Conservation (phyloP, 2,329 filamentous ascomycete genomes). For the Phoma herbarum region DNA sequence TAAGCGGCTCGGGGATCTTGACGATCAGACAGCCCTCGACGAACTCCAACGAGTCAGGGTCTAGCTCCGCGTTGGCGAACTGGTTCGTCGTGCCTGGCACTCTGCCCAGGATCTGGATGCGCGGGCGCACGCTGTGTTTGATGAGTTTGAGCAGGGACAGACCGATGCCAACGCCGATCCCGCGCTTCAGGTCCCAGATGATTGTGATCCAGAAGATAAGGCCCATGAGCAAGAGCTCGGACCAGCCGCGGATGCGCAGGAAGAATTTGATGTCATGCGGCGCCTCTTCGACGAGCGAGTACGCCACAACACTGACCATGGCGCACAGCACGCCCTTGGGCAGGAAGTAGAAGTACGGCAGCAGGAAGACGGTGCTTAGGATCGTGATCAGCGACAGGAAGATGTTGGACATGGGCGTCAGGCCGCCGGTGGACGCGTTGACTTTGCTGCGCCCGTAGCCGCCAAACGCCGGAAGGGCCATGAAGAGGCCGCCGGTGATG, state of each 20-base stretch:
- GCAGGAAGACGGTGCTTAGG: slow-evolving; percentile 78
- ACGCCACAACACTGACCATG: slow-evolving; percentile 95
- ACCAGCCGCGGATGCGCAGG: slow-evolving; percentile 82
- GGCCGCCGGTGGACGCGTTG: slow-evolving; percentile 89
- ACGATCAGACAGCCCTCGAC: slow-evolving; percentile 93
- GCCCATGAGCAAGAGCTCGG: slow-evolving; percentile 84
- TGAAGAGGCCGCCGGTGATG: slow-evolving; percentile 88
- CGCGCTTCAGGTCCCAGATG: slow-evolving; percentile 91
- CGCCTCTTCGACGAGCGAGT: slow-evolving; percentile 92
- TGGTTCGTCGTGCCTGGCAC: slow-evolving; percentile 78
- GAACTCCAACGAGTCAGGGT: slow-evolving; percentile 80
- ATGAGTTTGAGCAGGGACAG: slow-evolving; percentile 90
- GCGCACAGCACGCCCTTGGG: slow-evolving; percentile 95
- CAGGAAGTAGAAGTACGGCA: slow-evolving; percentile 94
- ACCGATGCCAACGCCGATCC: slow-evolving; percentile 92
- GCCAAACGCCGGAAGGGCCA: slow-evolving; percentile 91
- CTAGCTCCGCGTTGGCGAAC: slow-evolving; percentile 84
- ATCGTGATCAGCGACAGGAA: slow-evolving; percentile 85
- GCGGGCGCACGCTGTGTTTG: slow-evolving; percentile 86
- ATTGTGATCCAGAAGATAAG: slow-evolving; percentile 92
- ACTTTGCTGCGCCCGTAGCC: slow-evolving; percentile 97
- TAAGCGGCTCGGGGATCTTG: slow-evolving; percentile 96
- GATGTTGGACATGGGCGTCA: slow-evolving; percentile 92
- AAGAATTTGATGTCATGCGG: slow-evolving; percentile 94
- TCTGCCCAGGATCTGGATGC: slow-evolving; percentile 94